These are phyloP conservation scores for Avena eriantha DNA, from an alignment of 176 grass and related monocot genomes.

Conservation along the genomic window DNA sequence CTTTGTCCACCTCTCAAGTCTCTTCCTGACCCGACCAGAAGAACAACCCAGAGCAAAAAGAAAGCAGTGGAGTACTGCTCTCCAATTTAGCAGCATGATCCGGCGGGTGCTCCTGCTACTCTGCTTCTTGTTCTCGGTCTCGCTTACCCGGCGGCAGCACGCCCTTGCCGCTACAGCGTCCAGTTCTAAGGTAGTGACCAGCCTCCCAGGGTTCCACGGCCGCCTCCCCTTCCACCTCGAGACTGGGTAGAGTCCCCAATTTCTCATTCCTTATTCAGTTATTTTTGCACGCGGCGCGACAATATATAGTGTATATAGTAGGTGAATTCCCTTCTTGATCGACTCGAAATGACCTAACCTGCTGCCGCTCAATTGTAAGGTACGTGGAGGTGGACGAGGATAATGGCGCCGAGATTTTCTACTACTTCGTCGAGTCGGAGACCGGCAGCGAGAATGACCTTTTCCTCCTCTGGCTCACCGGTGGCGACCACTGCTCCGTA, in stretches of 20 bases:
- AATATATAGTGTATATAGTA: not conserved
- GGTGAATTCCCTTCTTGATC: not conserved
- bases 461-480: slow-evolving; percentile 71
- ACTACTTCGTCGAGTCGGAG: slow-evolving; percentile 69
- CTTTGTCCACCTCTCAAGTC: no score
- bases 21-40: no score
- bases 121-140: not conserved
- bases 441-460: not conserved
- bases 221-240: slow-evolving; percentile 60
- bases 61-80: not conserved
- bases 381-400: slow-evolving; percentile 63
- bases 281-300: not conserved
- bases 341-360: not conserved
- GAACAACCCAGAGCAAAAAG: not conserved
- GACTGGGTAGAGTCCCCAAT: slow-evolving; percentile 42
- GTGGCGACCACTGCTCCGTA: slow-evolving; percentile 56
- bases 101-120: not conserved
- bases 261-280: not conserved
- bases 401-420: slow-evolving; percentile 64
- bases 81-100: not conserved
- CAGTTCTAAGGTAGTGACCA: slow-evolving; percentile 38
- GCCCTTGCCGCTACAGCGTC: not conserved
- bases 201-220: slow-evolving; percentile 58
- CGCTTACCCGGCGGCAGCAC: not conserved
- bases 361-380: not conserved